A percentile compares a stretch with the other conserved stretches of the same genome.
Evolutionary conservation across 2,329 filamentous ascomycete species (phyloP).

Genomic region (Pseudocercospora vitis): DNA sequence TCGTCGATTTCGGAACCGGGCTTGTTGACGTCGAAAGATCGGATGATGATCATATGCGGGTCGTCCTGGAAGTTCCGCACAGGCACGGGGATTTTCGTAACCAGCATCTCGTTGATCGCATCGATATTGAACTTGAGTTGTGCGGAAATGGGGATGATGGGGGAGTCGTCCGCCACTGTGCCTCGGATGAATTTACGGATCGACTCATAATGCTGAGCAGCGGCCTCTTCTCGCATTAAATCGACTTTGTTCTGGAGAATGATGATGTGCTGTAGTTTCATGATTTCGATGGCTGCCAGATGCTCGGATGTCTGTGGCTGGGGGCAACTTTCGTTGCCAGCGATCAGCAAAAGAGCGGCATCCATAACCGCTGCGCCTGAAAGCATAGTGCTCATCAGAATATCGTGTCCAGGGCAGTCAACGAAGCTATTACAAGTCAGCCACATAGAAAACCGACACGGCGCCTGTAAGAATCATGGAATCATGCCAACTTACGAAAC

Average conservation of each 20-base stretch:
- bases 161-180: slow-evolving; percentile 90
- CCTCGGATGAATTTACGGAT: slow-evolving; percentile 98
- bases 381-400: slow-evolving; percentile 99
- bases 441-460: background rate
- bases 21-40: slow-evolving; percentile 99
- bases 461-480: background rate
- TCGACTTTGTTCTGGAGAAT: slow-evolving; percentile 99
- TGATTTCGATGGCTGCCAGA: slow-evolving; percentile 98
- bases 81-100: slow-evolving; percentile 92
- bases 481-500: slow-evolving; percentile 70
- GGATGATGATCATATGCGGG: slow-evolving; percentile 98
- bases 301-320: slow-evolving; percentile 99
- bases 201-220: slow-evolving; percentile 90
- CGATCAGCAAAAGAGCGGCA: slow-evolving; percentile 90
- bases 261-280: slow-evolving; percentile 99
- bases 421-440: slow-evolving; percentile 64
- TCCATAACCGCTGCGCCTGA: slow-evolving; percentile 99
- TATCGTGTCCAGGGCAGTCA: slow-evolving; percentile 99
- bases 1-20: slow-evolving; percentile 98
- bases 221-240: slow-evolving; percentile 93
- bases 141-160: slow-evolving; percentile 94
- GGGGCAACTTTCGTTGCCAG: slow-evolving; percentile 96
- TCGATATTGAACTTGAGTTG: slow-evolving; percentile 99
- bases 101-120: slow-evolving; percentile 92
- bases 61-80: slow-evolving; percentile 85